Conservation (phyloP, 352 stramenopile species). For the Phytophthora chlamydospora region DNA sequence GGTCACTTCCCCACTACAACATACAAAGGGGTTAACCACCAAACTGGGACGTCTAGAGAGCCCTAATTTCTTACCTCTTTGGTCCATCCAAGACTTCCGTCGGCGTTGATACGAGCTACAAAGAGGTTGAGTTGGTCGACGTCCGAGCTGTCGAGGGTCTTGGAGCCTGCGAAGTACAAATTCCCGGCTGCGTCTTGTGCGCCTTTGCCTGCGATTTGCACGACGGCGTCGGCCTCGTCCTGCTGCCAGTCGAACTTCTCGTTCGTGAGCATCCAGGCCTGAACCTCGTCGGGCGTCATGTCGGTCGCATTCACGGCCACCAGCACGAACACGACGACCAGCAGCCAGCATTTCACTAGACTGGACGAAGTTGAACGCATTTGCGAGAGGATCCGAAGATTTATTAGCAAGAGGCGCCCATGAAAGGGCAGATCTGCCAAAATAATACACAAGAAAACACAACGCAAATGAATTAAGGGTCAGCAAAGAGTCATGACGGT, state of each 20-base stretch:
- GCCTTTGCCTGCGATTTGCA: slow-evolving; percentile 49
- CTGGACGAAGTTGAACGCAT: neutral
- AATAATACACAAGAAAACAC: too few species aligned
- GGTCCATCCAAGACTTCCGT: slow-evolving; percentile 59
- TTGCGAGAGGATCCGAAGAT: too few species aligned
- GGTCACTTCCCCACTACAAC: slow-evolving; percentile 55
- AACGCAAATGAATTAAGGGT: too few species aligned
- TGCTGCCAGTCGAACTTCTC: slow-evolving; percentile 65
- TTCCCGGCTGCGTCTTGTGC: slow-evolving; percentile 45
- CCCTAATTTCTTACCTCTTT: too few species aligned
- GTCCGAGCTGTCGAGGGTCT: slow-evolving; percentile 35
- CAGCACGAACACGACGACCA: neutral
- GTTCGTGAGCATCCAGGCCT: slow-evolving; percentile 48
- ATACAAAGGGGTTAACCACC: neutral
- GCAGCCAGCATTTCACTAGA: slow-evolving; percentile 2
- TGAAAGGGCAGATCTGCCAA: too few species aligned
- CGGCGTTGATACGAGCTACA: slow-evolving; percentile 48
- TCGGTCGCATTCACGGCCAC: slow-evolving; percentile 1
- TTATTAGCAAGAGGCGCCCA: too few species aligned
- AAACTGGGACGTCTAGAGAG: too few species aligned
- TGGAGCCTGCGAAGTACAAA: slow-evolving; percentile 69
- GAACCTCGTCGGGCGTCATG: slow-evolving; percentile 42
- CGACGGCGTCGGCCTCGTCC: slow-evolving; percentile 30
- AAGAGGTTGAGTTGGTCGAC: slow-evolving; percentile 58
- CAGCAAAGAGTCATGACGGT: too few species aligned